Evolutionary conservation across 805 yeast species (phyloP), one percentile per base, ranked within the genome.

Genomic region (Ogataea corticis): DNA sequence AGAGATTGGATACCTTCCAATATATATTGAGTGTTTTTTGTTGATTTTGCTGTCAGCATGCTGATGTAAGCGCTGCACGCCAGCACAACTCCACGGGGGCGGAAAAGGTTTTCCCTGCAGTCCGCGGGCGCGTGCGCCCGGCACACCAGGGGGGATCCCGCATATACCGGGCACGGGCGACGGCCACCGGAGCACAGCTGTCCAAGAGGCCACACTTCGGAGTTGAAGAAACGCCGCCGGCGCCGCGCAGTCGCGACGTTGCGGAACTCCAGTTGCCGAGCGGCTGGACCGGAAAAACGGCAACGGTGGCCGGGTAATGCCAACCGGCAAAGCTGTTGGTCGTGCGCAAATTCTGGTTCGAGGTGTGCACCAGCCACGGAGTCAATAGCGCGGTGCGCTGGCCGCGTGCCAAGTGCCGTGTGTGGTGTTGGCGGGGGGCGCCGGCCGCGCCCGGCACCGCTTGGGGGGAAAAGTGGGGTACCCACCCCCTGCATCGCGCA

Each of bases 111-210:
- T 21, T 28, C 31, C 31, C 31, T 6, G 13, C 31, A 28, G 31
- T 6, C 14, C 11, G 13, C 31, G 31, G 31, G n/a, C 25, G 36
- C 7, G 36, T 18, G 14, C 25, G 21, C 13, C 36, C 25, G 13
- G 25, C 12, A 25, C 14, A 12, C 21, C 33, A 9, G 25, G 25
- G 21, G 16, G 21, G 17, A 11, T 7, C 25, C 21, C 40, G 40
- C 32, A 27, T 3, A 23, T 35, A 35, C 30, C 38, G 40, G 40
- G 40, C 25, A 14, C 31, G 31, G 33, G 23, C 15, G 30, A 13
- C 40, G 39, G 14, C 19, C 30, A 37, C 40, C n/a, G 40, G 40
- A 37, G 40, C 40, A 37, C 40, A 27, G 23, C n/a, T 16, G 32
- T 37, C 40, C 40, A 37, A 37, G 38, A 28, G 6, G 30, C 27